Percentiles rank a stretch among this genome's conserved stretches.
Conservation (phyloP, 106 monocot genomes). For the Cymbidium sinense region DNA sequence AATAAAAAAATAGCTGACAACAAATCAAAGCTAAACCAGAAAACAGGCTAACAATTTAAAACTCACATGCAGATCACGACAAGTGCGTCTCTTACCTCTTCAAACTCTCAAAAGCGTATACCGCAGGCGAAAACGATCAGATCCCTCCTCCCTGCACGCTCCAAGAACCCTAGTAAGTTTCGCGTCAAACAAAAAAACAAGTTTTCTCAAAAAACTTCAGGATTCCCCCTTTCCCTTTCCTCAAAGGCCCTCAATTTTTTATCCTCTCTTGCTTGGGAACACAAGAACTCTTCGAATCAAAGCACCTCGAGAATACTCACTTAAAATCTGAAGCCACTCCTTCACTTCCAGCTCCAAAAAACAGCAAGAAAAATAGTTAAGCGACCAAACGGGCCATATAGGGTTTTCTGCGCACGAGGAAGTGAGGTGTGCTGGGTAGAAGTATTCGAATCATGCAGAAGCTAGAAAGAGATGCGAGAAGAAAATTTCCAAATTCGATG, state of each 20-base stretch:
- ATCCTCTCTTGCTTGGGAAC: neutral
- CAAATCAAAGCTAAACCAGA: neutral
- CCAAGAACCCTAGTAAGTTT: neutral
- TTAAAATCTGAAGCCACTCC: neutral
- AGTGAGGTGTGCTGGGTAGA: neutral
- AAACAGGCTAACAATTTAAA: neutral
- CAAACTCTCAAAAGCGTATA: neutral
- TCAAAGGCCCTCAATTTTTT: neutral
- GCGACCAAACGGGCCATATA: neutral
- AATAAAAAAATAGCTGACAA: neutral
- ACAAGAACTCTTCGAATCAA: neutral
- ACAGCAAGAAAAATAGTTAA: neutral
- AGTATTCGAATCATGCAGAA: neutral
- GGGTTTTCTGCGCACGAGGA: neutral
- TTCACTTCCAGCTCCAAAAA: neutral
- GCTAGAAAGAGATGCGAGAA: neutral
- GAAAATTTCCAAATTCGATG: neutral
- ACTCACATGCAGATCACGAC: constrained; percentile 7
- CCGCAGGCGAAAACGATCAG: neutral
- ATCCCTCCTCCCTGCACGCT: neutral
- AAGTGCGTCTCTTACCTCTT: constrained; percentile 5
- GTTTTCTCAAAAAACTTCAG: neutral
- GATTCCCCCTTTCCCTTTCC: neutral
- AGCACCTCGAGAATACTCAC: neutral
- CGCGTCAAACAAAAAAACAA: neutral